Conservation (phyloP, 1,139 yeast species). For the Scheffersomyces segobiensis region DNA sequence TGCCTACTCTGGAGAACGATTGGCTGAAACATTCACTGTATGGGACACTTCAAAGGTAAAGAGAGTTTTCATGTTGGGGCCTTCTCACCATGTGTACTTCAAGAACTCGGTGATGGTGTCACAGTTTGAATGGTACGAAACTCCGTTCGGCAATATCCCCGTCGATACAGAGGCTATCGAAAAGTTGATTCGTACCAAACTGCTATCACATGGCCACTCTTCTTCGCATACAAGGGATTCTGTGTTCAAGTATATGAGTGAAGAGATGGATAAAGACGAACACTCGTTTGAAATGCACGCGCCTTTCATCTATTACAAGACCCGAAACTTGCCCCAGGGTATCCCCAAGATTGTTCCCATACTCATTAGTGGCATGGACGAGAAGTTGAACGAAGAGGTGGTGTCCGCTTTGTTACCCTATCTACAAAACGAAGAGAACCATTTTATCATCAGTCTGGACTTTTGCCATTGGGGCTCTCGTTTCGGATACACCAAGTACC, state of each 20-base stretch:
- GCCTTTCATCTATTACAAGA: slow-evolving; percentile 63
- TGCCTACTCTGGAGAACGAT: slow-evolving; percentile 72
- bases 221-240: slow-evolving; percentile 3
- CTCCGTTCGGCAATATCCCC: slow-evolving; percentile 77
- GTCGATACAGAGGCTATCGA: slow-evolving; percentile 57
- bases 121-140: slow-evolving; percentile 56
- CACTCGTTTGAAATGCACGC: slow-evolving; percentile 96
- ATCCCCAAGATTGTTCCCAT: slow-evolving; percentile 71
- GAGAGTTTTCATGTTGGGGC: slow-evolving; percentile 82
- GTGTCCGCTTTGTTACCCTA: slow-evolving; percentile 55
- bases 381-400: slow-evolving; percentile 42
- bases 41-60: slow-evolving; percentile 62
- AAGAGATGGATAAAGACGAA: slow-evolving; percentile 73
- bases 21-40: slow-evolving; percentile 75
- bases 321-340: slow-evolving; percentile 37
- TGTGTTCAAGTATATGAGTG: slow-evolving; percentile 57
- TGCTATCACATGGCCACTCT: slow-evolving; percentile 9
- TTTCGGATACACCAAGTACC: slow-evolving; percentile 69
- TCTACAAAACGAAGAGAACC: slow-evolving; percentile 55
- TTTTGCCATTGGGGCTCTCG: slow-evolving; percentile 96
- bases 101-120: slow-evolving; percentile 59
- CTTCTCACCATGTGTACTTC: slow-evolving; percentile 91
- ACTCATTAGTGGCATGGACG: slow-evolving; percentile 67
- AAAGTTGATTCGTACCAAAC: slow-evolving; percentile 27
- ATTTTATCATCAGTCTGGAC: slow-evolving; percentile 83